phyloP scores from a whole-genome alignment of 768 basidiomycete species.

The Vararia minispora region DNA sequence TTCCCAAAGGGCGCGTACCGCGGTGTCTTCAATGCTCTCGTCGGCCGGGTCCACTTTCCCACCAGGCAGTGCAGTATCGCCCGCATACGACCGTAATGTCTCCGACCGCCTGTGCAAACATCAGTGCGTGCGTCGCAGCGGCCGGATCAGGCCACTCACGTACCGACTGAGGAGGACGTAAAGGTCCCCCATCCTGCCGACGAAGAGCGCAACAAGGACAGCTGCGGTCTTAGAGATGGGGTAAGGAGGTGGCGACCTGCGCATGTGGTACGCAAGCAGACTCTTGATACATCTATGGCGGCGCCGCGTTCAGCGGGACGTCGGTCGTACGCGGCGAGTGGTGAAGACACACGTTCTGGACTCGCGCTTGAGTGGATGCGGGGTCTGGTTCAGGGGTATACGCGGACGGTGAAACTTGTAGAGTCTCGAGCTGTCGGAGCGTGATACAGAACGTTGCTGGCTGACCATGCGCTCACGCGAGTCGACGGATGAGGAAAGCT shows the following conservation, averaged over 20 bases:
- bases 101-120: conserved; percentile 49
- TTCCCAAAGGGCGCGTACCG: conserved; percentile 35
- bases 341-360: conserved; percentile 10
- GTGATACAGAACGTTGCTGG: too few species aligned
- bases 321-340: neutral
- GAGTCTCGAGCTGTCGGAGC: conserved; percentile 10
- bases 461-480: too few species aligned
- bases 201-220: conserved; percentile 76
- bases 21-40: conserved; percentile 63
- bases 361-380: conserved; percentile 11
- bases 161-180: conserved; percentile 80
- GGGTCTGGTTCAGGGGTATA: conserved; percentile 9
- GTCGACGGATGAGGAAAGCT: too few species aligned
- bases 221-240: conserved; percentile 59
- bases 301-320: neutral
- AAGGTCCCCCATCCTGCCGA: conserved; percentile 73
- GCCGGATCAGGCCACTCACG: conserved; percentile 16
- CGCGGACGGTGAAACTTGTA: conserved; percentile 15
- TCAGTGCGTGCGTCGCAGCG: neutral
- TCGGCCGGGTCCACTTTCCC: conserved; percentile 71
- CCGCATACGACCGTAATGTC: conserved; percentile 65
- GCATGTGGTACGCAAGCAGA: conserved; percentile 6
- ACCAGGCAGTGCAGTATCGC: conserved; percentile 83
- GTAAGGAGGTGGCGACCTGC: conserved; percentile 20
- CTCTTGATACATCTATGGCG: conserved; percentile 7